phyloP scores from a whole-genome alignment of 2,329 filamentous ascomycete genomes.

The Waltergamsia citrina region DNA sequence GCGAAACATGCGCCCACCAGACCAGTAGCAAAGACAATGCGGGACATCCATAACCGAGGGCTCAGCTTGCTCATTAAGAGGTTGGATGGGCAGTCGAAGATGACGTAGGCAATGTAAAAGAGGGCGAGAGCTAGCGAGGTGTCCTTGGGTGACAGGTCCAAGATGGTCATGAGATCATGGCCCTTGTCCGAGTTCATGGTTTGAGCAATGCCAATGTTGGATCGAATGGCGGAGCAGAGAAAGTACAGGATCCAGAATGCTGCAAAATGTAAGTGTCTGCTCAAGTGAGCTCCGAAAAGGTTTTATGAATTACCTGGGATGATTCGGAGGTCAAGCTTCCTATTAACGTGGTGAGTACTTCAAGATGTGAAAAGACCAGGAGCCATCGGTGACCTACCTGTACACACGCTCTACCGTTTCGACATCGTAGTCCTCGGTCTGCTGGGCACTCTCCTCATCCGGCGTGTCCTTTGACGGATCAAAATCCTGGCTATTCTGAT shows the following conservation, averaged over 20 bases:
- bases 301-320: conserved; percentile 38
- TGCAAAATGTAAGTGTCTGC: conserved; percentile 10
- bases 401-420: conserved; percentile 47
- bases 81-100: conserved; percentile 85
- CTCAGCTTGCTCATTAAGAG: conserved; percentile 79
- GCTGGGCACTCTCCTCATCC: not conserved
- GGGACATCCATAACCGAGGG: conserved; percentile 83
- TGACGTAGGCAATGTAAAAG: conserved; percentile 87
- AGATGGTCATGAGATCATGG: conserved; percentile 66
- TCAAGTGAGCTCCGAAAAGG: conserved; percentile 7
- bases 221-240: conserved; percentile 82
- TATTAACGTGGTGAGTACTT: conserved; percentile 9
- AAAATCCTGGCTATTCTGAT: not conserved
- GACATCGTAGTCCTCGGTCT: conserved; percentile 31
- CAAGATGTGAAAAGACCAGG: not conserved
- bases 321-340: conserved; percentile 48
- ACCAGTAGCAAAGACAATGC: conserved; percentile 82
- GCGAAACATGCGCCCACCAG: conserved; percentile 77
- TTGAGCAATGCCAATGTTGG: conserved; percentile 87
- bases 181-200: conserved; percentile 71
- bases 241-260: conserved; percentile 91
- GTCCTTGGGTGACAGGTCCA: conserved; percentile 63
- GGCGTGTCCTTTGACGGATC: not conserved
- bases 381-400: not conserved
- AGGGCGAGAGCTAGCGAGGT: conserved; percentile 76